A percentile compares a stretch with the other conserved stretches of the same genome.
phyloP scores from a whole-genome alignment of 306 rosid genomes.

The Cercis canadensis region DNA sequence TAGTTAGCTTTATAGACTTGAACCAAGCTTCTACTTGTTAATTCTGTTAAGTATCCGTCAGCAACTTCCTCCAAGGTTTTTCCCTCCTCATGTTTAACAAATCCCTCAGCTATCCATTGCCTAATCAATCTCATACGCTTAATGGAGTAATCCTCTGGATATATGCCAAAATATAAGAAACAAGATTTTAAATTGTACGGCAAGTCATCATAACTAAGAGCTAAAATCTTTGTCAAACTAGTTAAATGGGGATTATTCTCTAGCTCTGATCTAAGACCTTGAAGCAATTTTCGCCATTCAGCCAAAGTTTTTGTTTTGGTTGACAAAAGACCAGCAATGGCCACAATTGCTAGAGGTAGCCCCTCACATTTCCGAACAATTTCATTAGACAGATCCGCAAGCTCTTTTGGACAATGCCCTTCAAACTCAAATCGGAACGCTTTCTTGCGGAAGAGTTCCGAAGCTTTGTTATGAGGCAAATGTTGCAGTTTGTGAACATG shows the following conservation, averaged over 20 bases:
- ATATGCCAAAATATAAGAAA: not conserved
- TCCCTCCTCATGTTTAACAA: too few species aligned
- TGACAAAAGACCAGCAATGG: conserved; percentile 41
- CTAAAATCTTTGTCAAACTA: conserved; percentile 14
- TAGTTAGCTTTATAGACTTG: not conserved
- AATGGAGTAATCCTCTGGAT: conserved; percentile 7
- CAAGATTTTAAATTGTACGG: not conserved
- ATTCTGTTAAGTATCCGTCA: too few species aligned
- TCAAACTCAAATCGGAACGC: conserved; percentile 15
- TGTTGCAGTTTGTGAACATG: conserved; percentile 13
- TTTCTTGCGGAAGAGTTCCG: conserved; percentile 41
- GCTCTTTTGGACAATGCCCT: conserved; percentile 25
- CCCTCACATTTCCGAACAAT: conserved; percentile 39
- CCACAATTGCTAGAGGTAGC: conserved; percentile 45
- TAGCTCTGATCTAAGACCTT: conserved; percentile 27
- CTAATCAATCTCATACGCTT: too few species aligned
- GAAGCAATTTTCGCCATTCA: conserved; percentile 36
- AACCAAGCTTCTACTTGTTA: conserved; percentile 26
- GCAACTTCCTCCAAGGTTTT: too few species aligned
- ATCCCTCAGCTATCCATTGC: too few species aligned
- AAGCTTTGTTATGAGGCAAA: conserved; percentile 4
- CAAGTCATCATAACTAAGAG: conserved; percentile 24
- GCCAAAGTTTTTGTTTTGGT: conserved; percentile 30
- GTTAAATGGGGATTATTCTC: conserved; percentile 17
- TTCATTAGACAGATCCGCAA: conserved; percentile 29